Evolutionary conservation across 2,329 filamentous ascomycete genomes (phyloP).

Genomic region (Hymenoscyphus linearis): DNA sequence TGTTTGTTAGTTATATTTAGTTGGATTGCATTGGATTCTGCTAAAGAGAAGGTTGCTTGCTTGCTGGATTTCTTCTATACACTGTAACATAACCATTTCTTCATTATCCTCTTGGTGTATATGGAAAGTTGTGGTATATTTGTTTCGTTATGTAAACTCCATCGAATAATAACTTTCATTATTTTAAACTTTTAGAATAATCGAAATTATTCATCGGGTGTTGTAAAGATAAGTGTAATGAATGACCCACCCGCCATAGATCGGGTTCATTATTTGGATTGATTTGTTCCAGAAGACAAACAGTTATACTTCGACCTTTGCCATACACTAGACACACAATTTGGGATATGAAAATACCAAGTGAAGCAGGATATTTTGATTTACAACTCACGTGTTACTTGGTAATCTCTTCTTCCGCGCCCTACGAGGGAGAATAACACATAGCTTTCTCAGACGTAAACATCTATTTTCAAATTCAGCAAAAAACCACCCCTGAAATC

Average conservation of each 20-base stretch:
- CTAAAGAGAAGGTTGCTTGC: no score
- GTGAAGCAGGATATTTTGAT: neutral
- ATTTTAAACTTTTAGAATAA: neutral
- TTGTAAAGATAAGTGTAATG: neutral
- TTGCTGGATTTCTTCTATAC: no score
- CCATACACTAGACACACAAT: neutral
- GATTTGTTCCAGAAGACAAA: neutral
- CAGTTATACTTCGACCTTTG: neutral
- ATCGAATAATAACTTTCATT: neutral
- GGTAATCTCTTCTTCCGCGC: conserved; percentile 20
- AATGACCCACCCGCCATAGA: neutral
- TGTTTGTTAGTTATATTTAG: no score
- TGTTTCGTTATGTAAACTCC: no score
- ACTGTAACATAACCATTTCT: no score
- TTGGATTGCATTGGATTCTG: no score
- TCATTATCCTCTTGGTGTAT: no score
- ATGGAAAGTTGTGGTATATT: no score
- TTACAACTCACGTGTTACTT: conserved; percentile 17
- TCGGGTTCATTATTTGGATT: neutral
- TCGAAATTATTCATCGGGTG: neutral
- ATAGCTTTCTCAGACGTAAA: conserved; percentile 22
- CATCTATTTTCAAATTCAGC: conserved; percentile 11
- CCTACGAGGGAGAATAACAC: conserved; percentile 12
- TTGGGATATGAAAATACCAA: neutral
- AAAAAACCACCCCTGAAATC: neutral